Percentiles rank a stretch among this genome's conserved stretches.
These are phyloP conservation scores for Colletotrichum sojae DNA, from an alignment of 2,329 filamentous ascomycete species.

Conservation along the genomic window DNA sequence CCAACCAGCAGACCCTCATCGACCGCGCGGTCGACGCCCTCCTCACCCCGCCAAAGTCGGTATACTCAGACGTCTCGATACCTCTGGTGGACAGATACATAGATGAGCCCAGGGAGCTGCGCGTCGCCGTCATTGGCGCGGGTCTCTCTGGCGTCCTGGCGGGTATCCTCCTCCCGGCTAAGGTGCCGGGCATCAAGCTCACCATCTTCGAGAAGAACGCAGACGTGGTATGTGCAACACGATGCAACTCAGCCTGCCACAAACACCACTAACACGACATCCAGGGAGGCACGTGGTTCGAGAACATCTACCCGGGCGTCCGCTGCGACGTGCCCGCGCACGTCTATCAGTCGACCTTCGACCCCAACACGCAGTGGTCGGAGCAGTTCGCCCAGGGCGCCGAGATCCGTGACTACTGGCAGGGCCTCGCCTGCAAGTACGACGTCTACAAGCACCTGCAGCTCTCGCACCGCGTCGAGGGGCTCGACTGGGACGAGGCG, in stretches of 20 bases:
- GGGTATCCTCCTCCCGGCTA: constrained; percentile 75
- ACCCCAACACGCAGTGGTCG: constrained; percentile 77
- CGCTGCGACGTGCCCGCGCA: constrained; percentile 78
- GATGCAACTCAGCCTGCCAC: no score
- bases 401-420: constrained; percentile 79
- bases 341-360: constrained; percentile 78
- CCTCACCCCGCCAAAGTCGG: constrained; percentile 32
- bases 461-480: constrained; percentile 69
- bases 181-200: constrained; percentile 77
- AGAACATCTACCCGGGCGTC: constrained; percentile 74
- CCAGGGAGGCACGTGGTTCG: constrained; percentile 68
- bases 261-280: neutral
- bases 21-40: constrained; percentile 28
- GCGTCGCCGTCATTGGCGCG: constrained; percentile 75
- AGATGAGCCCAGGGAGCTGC: constrained; percentile 62
- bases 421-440: constrained; percentile 73
- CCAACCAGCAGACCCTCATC: constrained; percentile 19
- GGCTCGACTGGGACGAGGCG: constrained; percentile 67
- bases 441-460: constrained; percentile 72
- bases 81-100: constrained; percentile 56
- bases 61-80: constrained; percentile 38
- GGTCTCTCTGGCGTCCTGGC: constrained; percentile 75
- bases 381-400: constrained; percentile 76
- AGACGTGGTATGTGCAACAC: constrained; percentile 71
- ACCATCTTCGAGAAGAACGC: constrained; percentile 78